phyloP scores from a whole-genome alignment of 805 yeast species.

The Monosporozyma unispora region DNA sequence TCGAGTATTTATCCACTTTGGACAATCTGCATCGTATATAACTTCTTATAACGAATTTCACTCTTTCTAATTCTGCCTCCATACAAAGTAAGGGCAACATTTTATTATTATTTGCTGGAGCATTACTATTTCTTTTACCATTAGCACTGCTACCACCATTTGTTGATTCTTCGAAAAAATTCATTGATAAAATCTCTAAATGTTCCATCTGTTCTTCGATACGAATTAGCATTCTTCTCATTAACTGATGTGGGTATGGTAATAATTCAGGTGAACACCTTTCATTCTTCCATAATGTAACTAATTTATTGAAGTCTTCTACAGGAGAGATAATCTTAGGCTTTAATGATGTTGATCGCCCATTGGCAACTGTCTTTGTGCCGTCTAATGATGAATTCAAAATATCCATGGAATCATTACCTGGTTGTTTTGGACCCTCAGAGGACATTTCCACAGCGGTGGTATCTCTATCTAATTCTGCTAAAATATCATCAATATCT shows the following conservation, averaged over 20 bases:
- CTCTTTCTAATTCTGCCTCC: conserved; percentile 85
- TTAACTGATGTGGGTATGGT: conserved; percentile 54
- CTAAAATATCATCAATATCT: conserved; percentile 63
- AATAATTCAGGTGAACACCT: conserved; percentile 81
- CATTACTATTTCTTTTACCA: conserved; percentile 1
- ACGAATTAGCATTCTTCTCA: conserved; percentile 49
- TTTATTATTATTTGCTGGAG: conserved; percentile 11
- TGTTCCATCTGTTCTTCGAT: conserved; percentile 64
- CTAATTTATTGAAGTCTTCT: conserved; percentile 31
- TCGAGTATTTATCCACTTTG: conserved; percentile 64
- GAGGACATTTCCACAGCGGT: conserved; percentile 20
- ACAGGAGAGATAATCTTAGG: conserved; percentile 7
- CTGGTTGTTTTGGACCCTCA: not conserved
- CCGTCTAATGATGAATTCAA: not conserved
- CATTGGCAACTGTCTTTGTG: not conserved
- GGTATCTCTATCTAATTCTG: conserved; percentile 49
- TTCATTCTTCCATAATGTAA: conserved; percentile 72
- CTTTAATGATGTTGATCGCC: conserved; percentile 1
- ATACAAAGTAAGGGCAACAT: conserved; percentile 64
- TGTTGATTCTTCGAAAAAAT: conserved; percentile 45
- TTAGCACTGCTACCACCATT: conserved; percentile 3
- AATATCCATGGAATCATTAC: not conserved
- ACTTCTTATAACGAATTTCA: conserved; percentile 70
- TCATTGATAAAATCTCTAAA: conserved; percentile 71
- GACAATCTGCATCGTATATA: conserved; percentile 69